phyloP scores from a whole-genome alignment of 1,284 basidiomycete genomes.

The Omphalotus olearius region DNA sequence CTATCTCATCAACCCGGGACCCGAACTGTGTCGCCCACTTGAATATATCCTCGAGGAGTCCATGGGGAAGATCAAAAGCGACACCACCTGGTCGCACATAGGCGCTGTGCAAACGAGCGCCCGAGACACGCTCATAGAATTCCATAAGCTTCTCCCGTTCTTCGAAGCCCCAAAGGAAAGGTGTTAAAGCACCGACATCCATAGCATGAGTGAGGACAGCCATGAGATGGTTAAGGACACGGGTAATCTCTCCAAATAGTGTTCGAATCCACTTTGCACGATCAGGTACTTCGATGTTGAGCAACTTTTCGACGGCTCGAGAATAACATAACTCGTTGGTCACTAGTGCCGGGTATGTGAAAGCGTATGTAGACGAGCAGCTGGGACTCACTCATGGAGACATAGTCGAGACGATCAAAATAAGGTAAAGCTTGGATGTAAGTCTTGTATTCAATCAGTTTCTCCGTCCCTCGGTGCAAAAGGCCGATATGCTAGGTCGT shows the following conservation, averaged over 20 bases:
- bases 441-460: conserved; percentile 99
- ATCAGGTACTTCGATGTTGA: conserved; percentile 99
- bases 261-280: conserved; percentile 99
- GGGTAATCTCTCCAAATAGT: conserved; percentile 95
- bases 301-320: conserved; percentile 95
- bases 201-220: conserved; percentile 93
- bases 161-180: conserved; percentile 99
- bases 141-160: conserved; percentile 99
- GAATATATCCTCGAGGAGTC: conserved; percentile 95
- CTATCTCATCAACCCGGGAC: conserved; percentile 92
- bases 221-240: conserved; percentile 97
- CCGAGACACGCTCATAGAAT: conserved; percentile 99
- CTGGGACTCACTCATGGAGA: conserved; percentile 87
- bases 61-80: conserved; percentile 96
- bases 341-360: conserved; percentile 46
- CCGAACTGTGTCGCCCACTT: conserved; percentile 97
- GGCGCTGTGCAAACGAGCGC: conserved; percentile 96
- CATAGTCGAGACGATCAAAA: conserved; percentile 98
- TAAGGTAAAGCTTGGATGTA: conserved; percentile 98
- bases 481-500: conserved; percentile 83
- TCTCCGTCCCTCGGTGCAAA: conserved; percentile 96
- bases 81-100: conserved; percentile 98
- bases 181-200: conserved; percentile 97
- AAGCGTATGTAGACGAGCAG: background rate
- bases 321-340: conserved; percentile 97